Percentiles rank a stretch among this genome's conserved stretches.
These are phyloP conservation scores for Coffea humblotiana DNA, from an alignment of 305 asterid species.

Conservation along the genomic window DNA sequence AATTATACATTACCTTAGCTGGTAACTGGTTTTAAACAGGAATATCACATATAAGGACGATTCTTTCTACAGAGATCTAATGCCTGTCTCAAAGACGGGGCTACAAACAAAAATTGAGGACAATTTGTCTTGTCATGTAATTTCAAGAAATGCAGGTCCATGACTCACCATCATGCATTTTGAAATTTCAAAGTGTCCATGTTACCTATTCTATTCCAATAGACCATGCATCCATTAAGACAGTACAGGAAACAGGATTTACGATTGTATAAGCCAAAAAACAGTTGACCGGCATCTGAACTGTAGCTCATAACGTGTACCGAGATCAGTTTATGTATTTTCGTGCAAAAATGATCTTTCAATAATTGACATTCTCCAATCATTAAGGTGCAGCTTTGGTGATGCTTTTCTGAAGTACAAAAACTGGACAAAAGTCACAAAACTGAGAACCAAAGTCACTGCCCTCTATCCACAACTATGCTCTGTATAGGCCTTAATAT, in stretches of 20 bases:
- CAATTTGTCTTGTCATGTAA: not conserved
- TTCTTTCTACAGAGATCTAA: constrained; percentile 24
- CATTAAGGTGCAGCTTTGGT: no score
- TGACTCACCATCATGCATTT: not conserved
- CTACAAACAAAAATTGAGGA: constrained; percentile 22
- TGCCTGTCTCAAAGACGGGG: constrained; percentile 27
- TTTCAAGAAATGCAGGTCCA: no score
- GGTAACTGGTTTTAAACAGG: constrained; percentile 27
- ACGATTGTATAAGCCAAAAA: not conserved
- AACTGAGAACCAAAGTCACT: no score
- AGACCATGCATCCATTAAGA: not conserved
- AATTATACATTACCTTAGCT: no score
- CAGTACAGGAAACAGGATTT: not conserved
- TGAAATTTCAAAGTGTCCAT: not conserved
- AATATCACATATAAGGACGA: constrained; percentile 24
- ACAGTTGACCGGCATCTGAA: not conserved
- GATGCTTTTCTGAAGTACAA: no score
- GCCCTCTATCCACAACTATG: no score
- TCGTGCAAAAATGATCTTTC: no score
- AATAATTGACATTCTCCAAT: no score
- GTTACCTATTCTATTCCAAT: not conserved
- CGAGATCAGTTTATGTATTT: not conserved
- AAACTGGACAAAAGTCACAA: no score
- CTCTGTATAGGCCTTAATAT: no score
- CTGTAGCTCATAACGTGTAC: not conserved